A percentile compares a stretch with the other conserved stretches of the same genome.
Evolutionary conservation across 73 alveolate species (phyloP).

Genomic region (Paramecium primaurelia): DNA sequence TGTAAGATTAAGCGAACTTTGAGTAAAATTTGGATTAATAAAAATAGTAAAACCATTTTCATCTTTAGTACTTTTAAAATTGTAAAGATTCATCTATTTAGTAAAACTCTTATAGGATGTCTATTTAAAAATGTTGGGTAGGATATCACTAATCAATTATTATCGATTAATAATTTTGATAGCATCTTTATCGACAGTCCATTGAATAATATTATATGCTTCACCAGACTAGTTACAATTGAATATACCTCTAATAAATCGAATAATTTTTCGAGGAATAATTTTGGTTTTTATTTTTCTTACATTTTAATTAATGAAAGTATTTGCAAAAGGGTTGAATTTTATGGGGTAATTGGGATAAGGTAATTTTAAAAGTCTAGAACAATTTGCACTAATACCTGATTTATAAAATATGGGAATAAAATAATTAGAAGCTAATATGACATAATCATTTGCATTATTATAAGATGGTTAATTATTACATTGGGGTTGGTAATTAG

Average conservation of each 20-base stretch:
- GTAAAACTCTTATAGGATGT: slow-evolving; percentile 6
- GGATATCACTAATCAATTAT: neutral
- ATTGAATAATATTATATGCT: neutral
- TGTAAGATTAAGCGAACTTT: neutral
- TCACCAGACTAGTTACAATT: neutral
- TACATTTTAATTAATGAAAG: slow-evolving; percentile 13
- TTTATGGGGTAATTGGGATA: slow-evolving; percentile 44
- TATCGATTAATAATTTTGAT: neutral
- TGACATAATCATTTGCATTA: slow-evolving; percentile 45
- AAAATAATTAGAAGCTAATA: neutral
- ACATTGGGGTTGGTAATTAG: slow-evolving; percentile 42
- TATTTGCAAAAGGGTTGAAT: slow-evolving; percentile 37
- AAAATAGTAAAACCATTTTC: slow-evolving; percentile 22
- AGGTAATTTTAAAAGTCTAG: neutral
- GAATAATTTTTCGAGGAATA: neutral
- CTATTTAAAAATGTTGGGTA: neutral
- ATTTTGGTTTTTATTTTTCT: neutral
- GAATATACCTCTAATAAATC: neutral
- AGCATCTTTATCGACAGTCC: neutral
- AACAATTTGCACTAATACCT: neutral
- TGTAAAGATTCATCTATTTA: slow-evolving; percentile 8
- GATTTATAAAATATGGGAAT: neutral
- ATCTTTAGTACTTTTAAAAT: slow-evolving; percentile 35
- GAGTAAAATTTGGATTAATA: neutral
- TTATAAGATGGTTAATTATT: neutral